Conservation (phyloP, 2,329 filamentous ascomycete species). For the Stylonectria norvegica region DNA sequence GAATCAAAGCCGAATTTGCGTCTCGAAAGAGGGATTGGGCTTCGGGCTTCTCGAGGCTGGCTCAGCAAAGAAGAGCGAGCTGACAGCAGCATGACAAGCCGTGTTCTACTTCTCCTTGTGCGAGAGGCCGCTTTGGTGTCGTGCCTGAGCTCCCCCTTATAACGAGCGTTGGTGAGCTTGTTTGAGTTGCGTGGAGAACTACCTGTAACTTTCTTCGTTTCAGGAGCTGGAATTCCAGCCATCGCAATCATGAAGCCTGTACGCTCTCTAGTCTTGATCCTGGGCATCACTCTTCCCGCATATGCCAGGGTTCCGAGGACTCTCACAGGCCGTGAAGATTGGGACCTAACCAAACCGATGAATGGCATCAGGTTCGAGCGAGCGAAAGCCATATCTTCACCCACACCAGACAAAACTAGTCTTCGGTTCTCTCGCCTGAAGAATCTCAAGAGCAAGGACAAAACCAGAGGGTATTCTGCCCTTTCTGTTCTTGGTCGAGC, state of each 20-base stretch:
- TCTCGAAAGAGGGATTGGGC: too few species aligned
- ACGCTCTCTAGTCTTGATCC: background rate
- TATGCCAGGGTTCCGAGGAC: constrained; percentile 1
- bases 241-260: constrained; percentile 2
- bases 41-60: too few species aligned
- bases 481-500: constrained; percentile 29
- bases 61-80: too few species aligned
- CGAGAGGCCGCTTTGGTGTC: too few species aligned
- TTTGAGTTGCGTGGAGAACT: too few species aligned
- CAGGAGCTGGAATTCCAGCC: background rate
- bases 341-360: constrained; percentile 35
- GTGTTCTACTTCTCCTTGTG: too few species aligned
- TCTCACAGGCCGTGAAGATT: constrained; percentile 10
- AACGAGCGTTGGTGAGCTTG: too few species aligned
- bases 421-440: constrained; percentile 34
- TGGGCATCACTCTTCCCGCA: constrained; percentile 4
- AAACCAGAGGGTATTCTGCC: constrained; percentile 23
- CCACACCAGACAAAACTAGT: constrained; percentile 28
- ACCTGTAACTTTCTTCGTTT: too few species aligned
- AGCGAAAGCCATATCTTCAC: constrained; percentile 26
- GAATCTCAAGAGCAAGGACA: constrained; percentile 23
- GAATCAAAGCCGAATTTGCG: too few species aligned
- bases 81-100: too few species aligned
- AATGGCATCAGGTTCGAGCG: constrained; percentile 38
- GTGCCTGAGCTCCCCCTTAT: too few species aligned